Evolutionary conservation across 2,329 filamentous ascomycete species (phyloP).

Genomic region (Aspergillus nomiae): DNA sequence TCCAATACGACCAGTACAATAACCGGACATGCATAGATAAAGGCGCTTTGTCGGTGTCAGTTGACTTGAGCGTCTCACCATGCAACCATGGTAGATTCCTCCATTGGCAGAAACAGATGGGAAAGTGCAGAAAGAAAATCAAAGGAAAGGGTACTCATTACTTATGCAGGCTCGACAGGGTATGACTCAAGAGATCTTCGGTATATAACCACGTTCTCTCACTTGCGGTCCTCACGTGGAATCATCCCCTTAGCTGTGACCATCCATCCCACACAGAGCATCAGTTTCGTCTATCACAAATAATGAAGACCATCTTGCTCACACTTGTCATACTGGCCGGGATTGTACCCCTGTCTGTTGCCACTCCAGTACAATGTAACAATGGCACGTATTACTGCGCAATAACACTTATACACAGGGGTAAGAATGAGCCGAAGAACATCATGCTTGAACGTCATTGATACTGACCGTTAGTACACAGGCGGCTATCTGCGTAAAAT

Average conservation of each 20-base stretch:
- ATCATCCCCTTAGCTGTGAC: no score
- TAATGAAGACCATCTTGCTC: background rate
- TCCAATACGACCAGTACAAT: no score
- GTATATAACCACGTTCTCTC: no score
- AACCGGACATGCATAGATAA: background rate
- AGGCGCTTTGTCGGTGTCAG: background rate
- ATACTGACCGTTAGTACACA: background rate
- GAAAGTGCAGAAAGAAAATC: background rate
- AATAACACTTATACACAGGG: background rate
- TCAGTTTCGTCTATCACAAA: no score
- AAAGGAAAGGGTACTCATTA: background rate
- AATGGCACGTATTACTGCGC: background rate
- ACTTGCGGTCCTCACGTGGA: no score
- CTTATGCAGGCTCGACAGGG: no score
- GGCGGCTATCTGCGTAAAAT: background rate
- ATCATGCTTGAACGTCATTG: no score
- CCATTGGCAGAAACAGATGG: no score
- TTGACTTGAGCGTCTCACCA: background rate
- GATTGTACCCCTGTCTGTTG: background rate
- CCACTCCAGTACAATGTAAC: background rate
- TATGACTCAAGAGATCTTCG: no score
- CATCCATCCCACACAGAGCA: no score
- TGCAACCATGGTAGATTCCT: background rate
- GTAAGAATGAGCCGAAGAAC: background rate
- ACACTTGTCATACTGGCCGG: background rate